Evolutionary conservation across 805 yeast species (phyloP), one percentile per base, ranked within the genome.

Genomic region (Yarrowia porcina): DNA sequence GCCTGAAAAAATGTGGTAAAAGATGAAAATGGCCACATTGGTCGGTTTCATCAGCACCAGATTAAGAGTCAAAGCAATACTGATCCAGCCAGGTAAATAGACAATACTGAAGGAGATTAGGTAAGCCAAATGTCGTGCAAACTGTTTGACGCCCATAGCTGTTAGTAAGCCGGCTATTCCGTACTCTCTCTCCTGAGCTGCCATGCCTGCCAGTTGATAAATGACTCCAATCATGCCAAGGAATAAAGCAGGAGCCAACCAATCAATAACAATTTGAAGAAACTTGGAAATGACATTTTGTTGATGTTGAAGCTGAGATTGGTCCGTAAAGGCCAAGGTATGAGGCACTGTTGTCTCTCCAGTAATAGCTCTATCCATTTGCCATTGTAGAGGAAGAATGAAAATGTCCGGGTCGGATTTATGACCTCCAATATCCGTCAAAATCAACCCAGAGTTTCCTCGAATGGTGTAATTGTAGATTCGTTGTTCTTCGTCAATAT

Each of bases 391-490:
- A 1, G 76, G 76, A 47, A 73, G 62, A 18, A 74, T 68, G 45
- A 69, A 69, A 5, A 66, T 66, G 36, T 74, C 76, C 21, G 71
- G 69, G 32, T 67, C 69, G 15, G 74, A 69, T 12, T 67, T 63
- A 50, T 67, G 69, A 35, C 65, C 67, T 20, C 47, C 64, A 18
- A 74, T 71, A 39, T 71, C 66, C 56, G 74, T 68, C 13, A 60
- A 39, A 52, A 63, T 54, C 20, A 69, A 64, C 0, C 76, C 76
- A 6, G 74, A 67, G 57, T 73, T 72, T 28, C 74, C 71, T 38
- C 76, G 68, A n/a, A 74, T 61, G 7, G 76, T 73, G 65, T 74
- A 74, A 65, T 74, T 74, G 67, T 72, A 74, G 21, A 67, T 32
- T 3, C 67, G 44, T n/a, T 52, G 63, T 6, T 63, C 66, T 4